Evolutionary conservation across 768 basidiomycete species (phyloP).

Genomic region (Steccherinum ochraceum): DNA sequence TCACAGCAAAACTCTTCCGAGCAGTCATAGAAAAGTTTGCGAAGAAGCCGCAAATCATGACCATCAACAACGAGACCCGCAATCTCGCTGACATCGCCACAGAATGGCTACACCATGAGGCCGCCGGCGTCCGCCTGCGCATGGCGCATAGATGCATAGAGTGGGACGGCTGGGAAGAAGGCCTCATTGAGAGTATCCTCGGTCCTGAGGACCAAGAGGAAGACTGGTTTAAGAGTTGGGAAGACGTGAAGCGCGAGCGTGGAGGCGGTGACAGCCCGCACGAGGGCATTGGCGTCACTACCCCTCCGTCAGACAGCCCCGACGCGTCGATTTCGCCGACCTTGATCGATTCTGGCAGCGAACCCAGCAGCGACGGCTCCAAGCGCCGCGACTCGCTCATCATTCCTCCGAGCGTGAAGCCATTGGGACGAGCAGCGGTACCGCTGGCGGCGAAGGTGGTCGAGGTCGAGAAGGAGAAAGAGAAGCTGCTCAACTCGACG

Average conservation of each 20-base stretch:
- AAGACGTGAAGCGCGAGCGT: constrained; percentile 16
- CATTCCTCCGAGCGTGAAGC: constrained; percentile 9
- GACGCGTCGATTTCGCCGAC: constrained; percentile 11
- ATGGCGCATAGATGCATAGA: constrained; percentile 77
- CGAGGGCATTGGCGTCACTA: not conserved
- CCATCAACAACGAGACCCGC: constrained; percentile 15
- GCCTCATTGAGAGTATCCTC: constrained; percentile 67
- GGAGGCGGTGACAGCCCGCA: not conserved
- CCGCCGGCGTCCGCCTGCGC: constrained; percentile 56
- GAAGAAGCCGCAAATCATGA: constrained; percentile 14
- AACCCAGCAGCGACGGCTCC: constrained; percentile 4
- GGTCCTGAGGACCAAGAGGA: constrained; percentile 66
- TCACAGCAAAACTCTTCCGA: constrained; percentile 66
- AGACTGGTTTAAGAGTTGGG: constrained; percentile 56
- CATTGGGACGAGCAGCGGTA: constrained; percentile 38
- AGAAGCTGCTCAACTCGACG: constrained; percentile 62
- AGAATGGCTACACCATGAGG: constrained; percentile 75
- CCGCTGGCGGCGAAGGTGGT: constrained; percentile 41
- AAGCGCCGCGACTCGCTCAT: constrained; percentile 4
- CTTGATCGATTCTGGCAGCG: constrained; percentile 14
- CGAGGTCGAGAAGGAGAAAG: constrained; percentile 57
- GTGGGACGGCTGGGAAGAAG: constrained; percentile 93
- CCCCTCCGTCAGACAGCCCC: constrained; percentile 5
- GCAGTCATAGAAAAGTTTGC: constrained; percentile 51
- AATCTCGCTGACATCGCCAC: constrained; percentile 42